phyloP scores from a whole-genome alignment of 768 basidiomycete genomes.

The Chalciporus chontae region DNA sequence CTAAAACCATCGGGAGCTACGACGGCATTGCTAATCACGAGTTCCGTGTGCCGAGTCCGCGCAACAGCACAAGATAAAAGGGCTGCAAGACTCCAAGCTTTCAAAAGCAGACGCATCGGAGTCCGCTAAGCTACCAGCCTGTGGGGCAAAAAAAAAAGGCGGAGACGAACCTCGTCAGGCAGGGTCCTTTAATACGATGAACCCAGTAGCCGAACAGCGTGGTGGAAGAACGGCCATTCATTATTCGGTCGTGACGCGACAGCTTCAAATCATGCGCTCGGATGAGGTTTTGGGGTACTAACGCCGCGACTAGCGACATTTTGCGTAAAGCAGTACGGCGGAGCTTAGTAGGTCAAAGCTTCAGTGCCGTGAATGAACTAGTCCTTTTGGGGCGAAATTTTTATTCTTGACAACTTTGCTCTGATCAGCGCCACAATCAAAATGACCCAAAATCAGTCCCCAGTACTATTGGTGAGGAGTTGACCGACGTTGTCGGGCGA shows the following conservation, averaged over 20 bases:
- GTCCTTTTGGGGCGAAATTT: not conserved
- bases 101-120: conserved; percentile 13
- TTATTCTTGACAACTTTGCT: too few species aligned
- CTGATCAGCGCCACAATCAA: too few species aligned
- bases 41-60: conserved; percentile 16
- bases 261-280: not conserved
- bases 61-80: conserved; percentile 10
- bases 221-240: not conserved
- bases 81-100: conserved; percentile 4
- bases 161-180: not conserved
- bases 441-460: too few species aligned
- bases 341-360: not conserved
- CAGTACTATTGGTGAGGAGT: too few species aligned
- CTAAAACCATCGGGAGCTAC: conserved; percentile 43
- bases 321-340: not conserved
- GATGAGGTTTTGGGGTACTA: not conserved
- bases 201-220: not conserved
- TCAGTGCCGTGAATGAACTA: not conserved
- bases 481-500: too few species aligned
- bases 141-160: not conserved
- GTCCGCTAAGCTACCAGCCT: not conserved
- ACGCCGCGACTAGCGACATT: not conserved
- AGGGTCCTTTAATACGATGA: not conserved
- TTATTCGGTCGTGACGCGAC: conserved; percentile 1
- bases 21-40: conserved; percentile 37